Percentiles rank a stretch among this genome's conserved stretches.
Conservation (phyloP, 176 grass and related monocot species). For the Ampelocalamus luodianensis region DNA sequence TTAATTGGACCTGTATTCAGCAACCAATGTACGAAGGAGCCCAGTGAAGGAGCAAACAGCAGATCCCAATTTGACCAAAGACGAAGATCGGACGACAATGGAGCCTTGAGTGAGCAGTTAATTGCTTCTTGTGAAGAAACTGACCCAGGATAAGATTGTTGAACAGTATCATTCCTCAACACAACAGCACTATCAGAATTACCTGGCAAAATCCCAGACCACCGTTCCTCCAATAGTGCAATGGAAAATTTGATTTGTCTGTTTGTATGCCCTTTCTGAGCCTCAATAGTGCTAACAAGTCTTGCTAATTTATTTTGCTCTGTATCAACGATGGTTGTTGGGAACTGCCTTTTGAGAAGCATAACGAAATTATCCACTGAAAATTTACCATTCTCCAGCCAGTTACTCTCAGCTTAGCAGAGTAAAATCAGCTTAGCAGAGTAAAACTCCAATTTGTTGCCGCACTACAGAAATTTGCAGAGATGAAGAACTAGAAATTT, state of each 20-base stretch:
- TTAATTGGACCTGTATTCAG: constrained; percentile 59
- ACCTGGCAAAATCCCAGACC: neutral
- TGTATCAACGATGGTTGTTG: constrained; percentile 64
- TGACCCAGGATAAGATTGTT: constrained; percentile 52
- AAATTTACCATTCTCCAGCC: constrained; percentile 50
- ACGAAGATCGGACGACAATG: constrained; percentile 74
- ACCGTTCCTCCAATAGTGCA: constrained; percentile 68
- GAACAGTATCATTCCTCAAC: constrained; percentile 17
- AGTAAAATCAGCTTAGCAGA: constrained; percentile 74
- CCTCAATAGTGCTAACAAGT: constrained; percentile 37
- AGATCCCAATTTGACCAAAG: constrained; percentile 86
- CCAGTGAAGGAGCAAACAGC: constrained; percentile 75
- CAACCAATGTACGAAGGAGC: constrained; percentile 77
- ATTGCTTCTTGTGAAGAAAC: constrained; percentile 66
- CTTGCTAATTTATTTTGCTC: constrained; percentile 43
- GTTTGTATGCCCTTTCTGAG: constrained; percentile 49
- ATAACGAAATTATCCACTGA: constrained; percentile 57
- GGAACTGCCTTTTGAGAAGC: constrained; percentile 86
- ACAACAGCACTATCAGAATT: constrained; percentile 36
- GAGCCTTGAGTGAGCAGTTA: constrained; percentile 74
- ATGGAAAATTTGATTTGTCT: constrained; percentile 65
- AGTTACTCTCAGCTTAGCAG: constrained; percentile 60
- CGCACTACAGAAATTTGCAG: constrained; percentile 58
- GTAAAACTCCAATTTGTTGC: constrained; percentile 66
- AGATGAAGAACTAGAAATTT: constrained; percentile 39